Conservation (phyloP, 345 rosid species). For the Hevea brasiliensis region DNA sequence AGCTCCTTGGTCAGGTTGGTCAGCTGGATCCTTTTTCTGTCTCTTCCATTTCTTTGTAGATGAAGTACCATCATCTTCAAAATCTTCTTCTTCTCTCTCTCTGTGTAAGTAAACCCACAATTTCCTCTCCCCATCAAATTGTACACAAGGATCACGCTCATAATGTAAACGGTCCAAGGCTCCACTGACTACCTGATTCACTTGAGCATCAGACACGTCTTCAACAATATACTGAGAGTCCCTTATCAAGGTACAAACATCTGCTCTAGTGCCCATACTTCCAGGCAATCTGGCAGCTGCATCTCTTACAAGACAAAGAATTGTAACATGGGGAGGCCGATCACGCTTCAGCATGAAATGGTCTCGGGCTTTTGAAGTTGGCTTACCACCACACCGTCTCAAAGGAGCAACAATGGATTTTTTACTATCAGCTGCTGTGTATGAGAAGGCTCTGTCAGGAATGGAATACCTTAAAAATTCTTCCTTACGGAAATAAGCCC, state of each 20-base stretch:
- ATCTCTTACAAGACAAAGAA: constrained; percentile 97
- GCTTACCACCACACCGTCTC: constrained; percentile 99
- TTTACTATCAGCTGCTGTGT: constrained; percentile 97
- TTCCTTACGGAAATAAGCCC: constrained; percentile 87
- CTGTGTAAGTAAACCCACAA: constrained; percentile 95
- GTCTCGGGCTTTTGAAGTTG: constrained; percentile 98
- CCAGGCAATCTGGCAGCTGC: constrained; percentile 98
- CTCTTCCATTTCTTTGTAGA: constrained; percentile 99
- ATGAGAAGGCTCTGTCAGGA: constrained; percentile 96
- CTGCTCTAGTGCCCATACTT: constrained; percentile 99
- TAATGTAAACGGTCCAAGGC: constrained; percentile 98
- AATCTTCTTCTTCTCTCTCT: constrained; percentile 99
- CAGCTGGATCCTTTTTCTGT: constrained; percentile 83
- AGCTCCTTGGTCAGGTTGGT: constrained; percentile 73
- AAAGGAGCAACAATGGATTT: constrained; percentile 96
- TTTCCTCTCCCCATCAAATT: constrained; percentile 87
- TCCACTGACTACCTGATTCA: constrained; percentile 96
- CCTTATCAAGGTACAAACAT: constrained; percentile 94
- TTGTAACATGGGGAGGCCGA: constrained; percentile 98
- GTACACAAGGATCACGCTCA: constrained; percentile 99
- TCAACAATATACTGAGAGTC: constrained; percentile 92
- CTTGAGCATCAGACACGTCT: constrained; percentile 90
- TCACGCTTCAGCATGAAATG: constrained; percentile 99
- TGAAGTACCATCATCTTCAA: constrained; percentile 99
- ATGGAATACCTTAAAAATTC: constrained; percentile 90